Percentiles rank a stretch among this genome's conserved stretches.
These are phyloP conservation scores for Pleurotus tuoliensis DNA, from an alignment of 768 basidiomycete genomes.

Conservation along the genomic window DNA sequence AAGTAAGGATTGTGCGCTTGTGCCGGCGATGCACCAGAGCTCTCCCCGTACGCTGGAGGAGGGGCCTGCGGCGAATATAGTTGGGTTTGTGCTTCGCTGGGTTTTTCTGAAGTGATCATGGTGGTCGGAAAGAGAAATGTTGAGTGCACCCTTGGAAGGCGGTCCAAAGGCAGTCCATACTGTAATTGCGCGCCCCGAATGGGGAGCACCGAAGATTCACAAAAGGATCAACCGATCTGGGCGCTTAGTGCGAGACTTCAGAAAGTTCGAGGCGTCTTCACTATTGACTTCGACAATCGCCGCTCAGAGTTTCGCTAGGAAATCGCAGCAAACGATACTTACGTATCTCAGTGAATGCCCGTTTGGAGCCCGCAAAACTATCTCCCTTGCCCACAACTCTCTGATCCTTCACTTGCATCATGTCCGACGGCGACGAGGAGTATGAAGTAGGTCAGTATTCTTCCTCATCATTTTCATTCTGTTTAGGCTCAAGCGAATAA, in stretches of 20 bases:
- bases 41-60: background rate
- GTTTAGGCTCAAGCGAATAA: slow-evolving; percentile 5
- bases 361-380: too few relatives aligned
- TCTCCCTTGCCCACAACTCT: too few relatives aligned
- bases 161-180: slow-evolving; percentile 3
- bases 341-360: too few relatives aligned
- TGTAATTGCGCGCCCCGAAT: too few relatives aligned
- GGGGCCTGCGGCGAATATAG: background rate
- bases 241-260: background rate
- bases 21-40: background rate
- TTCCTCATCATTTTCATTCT: background rate
- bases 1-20: background rate
- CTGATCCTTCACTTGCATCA: slow-evolving; percentile 8
- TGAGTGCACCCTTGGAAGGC: background rate
- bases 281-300: too few relatives aligned
- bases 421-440: slow-evolving; percentile 41
- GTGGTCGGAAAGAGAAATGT: background rate
- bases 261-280: too few relatives aligned
- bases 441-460: slow-evolving; percentile 64
- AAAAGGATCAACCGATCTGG: background rate
- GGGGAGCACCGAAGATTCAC: too few relatives aligned
- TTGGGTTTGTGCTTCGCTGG: background rate
- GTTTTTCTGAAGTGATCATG: slow-evolving; percentile 1
- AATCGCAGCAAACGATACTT: too few relatives aligned
- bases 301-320: too few relatives aligned